Evolutionary conservation across 2,329 filamentous ascomycete genomes (phyloP), one percentile per base, ranked within the genome.

Genomic region (Trichocomaceae sp.): DNA sequence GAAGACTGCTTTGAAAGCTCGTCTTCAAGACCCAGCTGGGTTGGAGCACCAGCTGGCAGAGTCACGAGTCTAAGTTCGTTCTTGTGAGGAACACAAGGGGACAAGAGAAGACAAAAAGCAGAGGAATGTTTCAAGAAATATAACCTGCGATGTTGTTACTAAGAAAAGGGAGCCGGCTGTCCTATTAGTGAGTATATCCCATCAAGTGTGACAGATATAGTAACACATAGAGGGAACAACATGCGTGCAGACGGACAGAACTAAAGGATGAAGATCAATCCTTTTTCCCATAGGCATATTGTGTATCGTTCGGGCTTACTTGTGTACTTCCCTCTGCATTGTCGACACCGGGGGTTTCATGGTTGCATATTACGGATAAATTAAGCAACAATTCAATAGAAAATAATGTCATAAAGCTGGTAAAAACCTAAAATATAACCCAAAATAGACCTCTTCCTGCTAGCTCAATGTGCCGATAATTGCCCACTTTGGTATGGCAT

Each of bases 1-100:
- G 20, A 50, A 41, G 35, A 22, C 20, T 17, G n/a, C 22, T 42
- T 42, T 39, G 39, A 17, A n/a, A 31, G 12, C 31, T 35, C 41
- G 23, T 42, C 50, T 42, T 45, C 22, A 47, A 19, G 20, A 41
- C 51, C 31, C 22, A 13, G 42, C 35, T 42, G 44, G 15, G 12
- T 31, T 47, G n/a, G n/a, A n/a, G n/a, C n/a, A 47, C 50, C 51
- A 53, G 51, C 51, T 31, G 50, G 50, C 42, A 17, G 37, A 4
- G 23, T 45, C 10, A 39, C 9, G 4, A 15, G 7, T 52, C 10
- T 1, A 45, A 8, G 15, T 35, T 9, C 15, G 15, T 35, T 9
- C 15, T 41, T 15, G 31, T 35, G 23, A 47, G 47, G 10, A 31
- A 26, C 17, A 13, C 5, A 46, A 6, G 29, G n/a, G 19, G 22